Percentiles rank a stretch among this genome's conserved stretches.
Evolutionary conservation across 371 early-diverging fungal genomes (phyloP).

Genomic region (Blakeslea trispora): DNA sequence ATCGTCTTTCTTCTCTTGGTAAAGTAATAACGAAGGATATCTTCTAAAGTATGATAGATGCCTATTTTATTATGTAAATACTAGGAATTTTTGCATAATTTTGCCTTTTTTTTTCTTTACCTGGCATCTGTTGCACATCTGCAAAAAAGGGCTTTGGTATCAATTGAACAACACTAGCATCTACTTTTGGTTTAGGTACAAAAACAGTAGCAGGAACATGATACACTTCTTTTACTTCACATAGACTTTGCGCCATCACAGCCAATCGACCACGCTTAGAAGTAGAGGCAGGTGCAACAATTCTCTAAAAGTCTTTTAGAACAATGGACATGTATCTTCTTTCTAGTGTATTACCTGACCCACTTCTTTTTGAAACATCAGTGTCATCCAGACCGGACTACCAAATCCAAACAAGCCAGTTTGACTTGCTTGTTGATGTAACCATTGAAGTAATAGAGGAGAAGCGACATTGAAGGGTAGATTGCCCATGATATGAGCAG

Average conservation of each 20-base stretch:
- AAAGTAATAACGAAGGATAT: slow-evolving; percentile 67
- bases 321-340: too few species aligned
- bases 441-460: slow-evolving; percentile 75
- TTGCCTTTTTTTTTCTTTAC: slow-evolving; percentile 6
- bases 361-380: slow-evolving; percentile 90
- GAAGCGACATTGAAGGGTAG: slow-evolving; percentile 82
- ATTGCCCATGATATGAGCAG: slow-evolving; percentile 73
- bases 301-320: too few species aligned
- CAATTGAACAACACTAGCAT: slow-evolving; percentile 75
- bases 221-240: slow-evolving; percentile 66
- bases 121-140: slow-evolving; percentile 9
- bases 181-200: slow-evolving; percentile 78
- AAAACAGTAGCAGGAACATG: slow-evolving; percentile 65
- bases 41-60: slow-evolving; percentile 53
- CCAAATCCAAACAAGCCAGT: slow-evolving; percentile 65
- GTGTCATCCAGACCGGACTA: slow-evolving; percentile 63
- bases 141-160: slow-evolving; percentile 41
- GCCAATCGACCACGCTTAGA: slow-evolving; percentile 70
- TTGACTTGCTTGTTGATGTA: slow-evolving; percentile 55
- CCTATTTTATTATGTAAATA: slow-evolving; percentile 1
- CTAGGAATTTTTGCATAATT: neutral
- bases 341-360: slow-evolving; percentile 56
- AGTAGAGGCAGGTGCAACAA: slow-evolving; percentile 57
- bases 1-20: slow-evolving; percentile 76
- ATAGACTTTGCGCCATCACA: slow-evolving; percentile 74